A percentile compares a stretch with the other conserved stretches of the same genome.
Conservation (phyloP, 2,329 filamentous ascomycete genomes). For the Fusarium albidum region DNA sequence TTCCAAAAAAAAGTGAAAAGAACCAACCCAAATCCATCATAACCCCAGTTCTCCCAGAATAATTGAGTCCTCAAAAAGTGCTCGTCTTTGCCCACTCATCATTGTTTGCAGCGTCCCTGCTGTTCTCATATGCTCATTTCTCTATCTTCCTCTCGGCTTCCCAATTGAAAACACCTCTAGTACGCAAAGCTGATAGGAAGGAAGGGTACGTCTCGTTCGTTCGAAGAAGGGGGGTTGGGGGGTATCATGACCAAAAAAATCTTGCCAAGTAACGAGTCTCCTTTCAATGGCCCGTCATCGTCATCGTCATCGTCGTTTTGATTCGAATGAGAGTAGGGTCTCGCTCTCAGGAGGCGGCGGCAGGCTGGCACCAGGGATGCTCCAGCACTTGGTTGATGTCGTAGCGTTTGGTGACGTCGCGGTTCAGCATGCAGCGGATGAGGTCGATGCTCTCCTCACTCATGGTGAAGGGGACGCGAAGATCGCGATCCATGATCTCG, state of each 20-base stretch:
- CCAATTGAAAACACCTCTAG: conserved; percentile 29
- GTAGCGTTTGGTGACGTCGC: conserved; percentile 82
- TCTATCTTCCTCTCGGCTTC: conserved; percentile 26
- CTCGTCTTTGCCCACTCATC: conserved; percentile 4
- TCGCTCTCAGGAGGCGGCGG: conserved; percentile 8
- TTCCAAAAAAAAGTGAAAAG: conserved; percentile 18
- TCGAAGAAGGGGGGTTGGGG: conserved; percentile 11
- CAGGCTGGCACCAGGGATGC: conserved; percentile 77
- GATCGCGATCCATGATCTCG: conserved; percentile 97
- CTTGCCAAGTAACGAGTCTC: conserved; percentile 17
- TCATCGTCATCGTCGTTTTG: conserved; percentile 14
- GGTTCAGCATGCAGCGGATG: conserved; percentile 89
- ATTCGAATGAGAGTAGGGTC: background rate
- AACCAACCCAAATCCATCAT: conserved; percentile 14
- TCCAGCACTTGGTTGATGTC: conserved; percentile 89
- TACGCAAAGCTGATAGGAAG: conserved; percentile 24
- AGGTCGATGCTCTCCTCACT: conserved; percentile 94
- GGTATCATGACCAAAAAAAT: conserved; percentile 37
- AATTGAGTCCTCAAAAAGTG: conserved; percentile 10
- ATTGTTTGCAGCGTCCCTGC: conserved; percentile 12
- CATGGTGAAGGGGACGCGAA: conserved; percentile 87
- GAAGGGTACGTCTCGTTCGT: conserved; percentile 25
- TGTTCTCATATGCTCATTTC: conserved; percentile 17
- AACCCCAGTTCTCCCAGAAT: conserved; percentile 7
- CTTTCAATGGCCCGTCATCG: conserved; percentile 14